Base-by-base conservation (phyloP, 257 asterid genomes). In the Lithospermum erythrorhizon region DNA sequence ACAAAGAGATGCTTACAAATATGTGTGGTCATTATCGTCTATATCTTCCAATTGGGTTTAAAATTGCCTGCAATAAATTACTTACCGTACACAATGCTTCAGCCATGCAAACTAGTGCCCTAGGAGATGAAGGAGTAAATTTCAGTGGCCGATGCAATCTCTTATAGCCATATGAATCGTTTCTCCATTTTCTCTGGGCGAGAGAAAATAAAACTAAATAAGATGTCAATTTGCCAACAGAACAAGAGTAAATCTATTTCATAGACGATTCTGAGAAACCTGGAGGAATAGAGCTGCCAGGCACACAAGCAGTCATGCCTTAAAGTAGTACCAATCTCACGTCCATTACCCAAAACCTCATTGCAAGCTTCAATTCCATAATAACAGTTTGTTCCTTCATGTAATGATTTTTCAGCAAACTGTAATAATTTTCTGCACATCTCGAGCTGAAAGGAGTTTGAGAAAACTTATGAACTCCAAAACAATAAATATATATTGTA, bases 201-300 rank as follows among this genome's bases (percentile, higher is more conserved):
- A 53, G n/a, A 54, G 52, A 9, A 37, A 59, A 70, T 57, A 22
- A 18, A 51, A 14, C 17, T 68, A 35, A 55, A 55, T 55, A 65
- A 56, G 14, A 25, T 21, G 65, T 16, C 61, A 27, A 20, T 29
- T 52, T 18, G 62, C 11, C 11, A 27, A 58, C 61, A 23, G 59
- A 25, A 37, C 55, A 55, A n/a, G 23, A 23, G 5, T 17, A 22
- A 51, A 65, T 54, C 32, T 35, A 60, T 41, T 27, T 45, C 41
- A 56, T 17, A 25, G 52, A 6, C 29, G 47, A 55, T 71, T 59
- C 59, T 66, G 21, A 27, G 57, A 59, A 61, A 93, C 99, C 97
- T 89, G 84, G 61, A 93, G 94, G 79, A 89, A 78, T 77, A 93
- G 77, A 69, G 93, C 76, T 35, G 99, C 95, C 97, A 97, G 30